phyloP scores from a whole-genome alignment of 257 asterid species.

The Solanum boliviense region DNA sequence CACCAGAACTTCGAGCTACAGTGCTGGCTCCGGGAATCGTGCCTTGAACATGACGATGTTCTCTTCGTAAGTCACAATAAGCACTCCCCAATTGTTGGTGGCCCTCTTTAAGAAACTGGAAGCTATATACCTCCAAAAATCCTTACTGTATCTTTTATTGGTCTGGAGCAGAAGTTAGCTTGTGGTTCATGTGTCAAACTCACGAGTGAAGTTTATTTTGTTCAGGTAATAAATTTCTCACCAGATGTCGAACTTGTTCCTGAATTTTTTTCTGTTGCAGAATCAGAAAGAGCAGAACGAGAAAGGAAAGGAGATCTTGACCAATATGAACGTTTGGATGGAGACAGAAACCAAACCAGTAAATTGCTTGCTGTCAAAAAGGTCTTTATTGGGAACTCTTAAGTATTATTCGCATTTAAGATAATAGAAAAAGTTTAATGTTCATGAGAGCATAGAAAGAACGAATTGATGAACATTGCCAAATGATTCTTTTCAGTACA shows the following conservation, averaged over 20 bases:
- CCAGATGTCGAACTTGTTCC: background rate
- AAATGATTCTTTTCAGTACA: conserved; percentile 55
- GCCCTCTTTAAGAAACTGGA: background rate
- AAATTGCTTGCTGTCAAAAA: conserved; percentile 82
- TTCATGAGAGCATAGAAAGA: conserved; percentile 1
- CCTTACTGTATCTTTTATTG: background rate
- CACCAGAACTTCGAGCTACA: background rate
- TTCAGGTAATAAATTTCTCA: background rate
- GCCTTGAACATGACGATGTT: background rate
- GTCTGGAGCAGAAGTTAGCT: background rate
- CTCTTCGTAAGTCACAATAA: background rate
- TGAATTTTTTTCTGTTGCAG: conserved; percentile 25
- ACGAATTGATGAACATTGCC: conserved; percentile 9
- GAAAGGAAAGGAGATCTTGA: conserved; percentile 98
- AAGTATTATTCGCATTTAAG: background rate
- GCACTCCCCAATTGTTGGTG: background rate
- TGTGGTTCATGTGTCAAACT: background rate
- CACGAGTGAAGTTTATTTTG: background rate
- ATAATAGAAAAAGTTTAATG: background rate
- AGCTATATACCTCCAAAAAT: background rate
- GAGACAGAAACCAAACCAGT: conserved; percentile 77
- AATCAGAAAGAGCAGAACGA: conserved; percentile 87
- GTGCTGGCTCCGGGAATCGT: background rate
- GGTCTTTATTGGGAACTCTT: conserved; percentile 24
- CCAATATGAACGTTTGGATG: conserved; percentile 88